Conservation (phyloP, 495 filamentous ascomycete species). For the Saxispiralis lemnorum region DNA sequence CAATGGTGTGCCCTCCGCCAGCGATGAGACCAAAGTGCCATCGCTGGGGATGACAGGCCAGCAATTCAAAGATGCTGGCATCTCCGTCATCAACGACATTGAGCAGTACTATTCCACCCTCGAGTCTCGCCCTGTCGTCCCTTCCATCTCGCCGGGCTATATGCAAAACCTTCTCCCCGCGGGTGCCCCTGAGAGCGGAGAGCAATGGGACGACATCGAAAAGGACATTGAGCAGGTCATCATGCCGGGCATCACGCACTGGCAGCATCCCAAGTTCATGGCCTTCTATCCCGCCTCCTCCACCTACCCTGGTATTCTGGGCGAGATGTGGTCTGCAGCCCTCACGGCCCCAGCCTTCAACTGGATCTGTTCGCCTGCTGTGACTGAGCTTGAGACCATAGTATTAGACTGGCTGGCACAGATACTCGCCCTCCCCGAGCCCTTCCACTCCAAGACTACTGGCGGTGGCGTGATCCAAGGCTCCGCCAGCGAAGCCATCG, state of each 20-base stretch:
- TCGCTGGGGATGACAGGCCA: constrained; percentile 52
- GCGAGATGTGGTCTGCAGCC: constrained; percentile 79
- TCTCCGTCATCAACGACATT: constrained; percentile 72
- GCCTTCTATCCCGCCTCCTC: constrained; percentile 81
- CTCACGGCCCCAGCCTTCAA: constrained; percentile 89
- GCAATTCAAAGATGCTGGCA: constrained; percentile 65
- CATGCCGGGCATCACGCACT: constrained; percentile 87
- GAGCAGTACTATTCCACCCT: constrained; percentile 67
- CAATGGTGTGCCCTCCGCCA: neutral
- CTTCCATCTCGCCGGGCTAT: constrained; percentile 72
- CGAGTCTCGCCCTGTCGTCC: constrained; percentile 50
- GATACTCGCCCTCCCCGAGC: constrained; percentile 51
- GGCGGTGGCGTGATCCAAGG: constrained; percentile 93
- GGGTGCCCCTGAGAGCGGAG: constrained; percentile 52
- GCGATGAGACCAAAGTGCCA: constrained; percentile 2
- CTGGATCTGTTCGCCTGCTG: constrained; percentile 86
- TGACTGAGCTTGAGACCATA: constrained; percentile 92
- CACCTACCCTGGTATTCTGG: constrained; percentile 74
- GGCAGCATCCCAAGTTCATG: constrained; percentile 90
- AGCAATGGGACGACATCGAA: constrained; percentile 67
- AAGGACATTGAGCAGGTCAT: constrained; percentile 74
- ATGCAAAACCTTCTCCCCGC: constrained; percentile 60
- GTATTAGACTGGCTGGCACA: constrained; percentile 84
- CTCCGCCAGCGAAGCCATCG: constrained; percentile 74
- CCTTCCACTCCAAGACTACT: constrained; percentile 57